Conservation (phyloP, 2,329 filamentous ascomycete genomes). For the Claviceps pazoutovae region DNA sequence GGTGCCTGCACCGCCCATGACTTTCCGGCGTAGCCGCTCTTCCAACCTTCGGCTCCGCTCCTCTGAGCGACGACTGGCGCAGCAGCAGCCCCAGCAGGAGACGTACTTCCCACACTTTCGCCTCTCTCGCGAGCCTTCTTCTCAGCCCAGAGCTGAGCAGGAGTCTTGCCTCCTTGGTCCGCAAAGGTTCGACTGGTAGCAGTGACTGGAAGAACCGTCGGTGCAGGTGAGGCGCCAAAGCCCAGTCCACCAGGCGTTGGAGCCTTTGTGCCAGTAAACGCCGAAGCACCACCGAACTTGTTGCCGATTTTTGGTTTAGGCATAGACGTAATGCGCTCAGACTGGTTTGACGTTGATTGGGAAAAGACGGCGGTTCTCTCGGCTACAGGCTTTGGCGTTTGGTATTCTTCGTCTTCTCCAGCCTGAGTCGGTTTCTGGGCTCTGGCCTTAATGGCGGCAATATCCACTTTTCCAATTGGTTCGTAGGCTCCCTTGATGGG, state of each 20-base stretch:
- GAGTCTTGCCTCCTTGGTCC: conserved; percentile 88
- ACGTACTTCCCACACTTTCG: conserved; percentile 25
- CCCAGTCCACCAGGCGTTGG: conserved; percentile 60
- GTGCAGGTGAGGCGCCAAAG: conserved; percentile 43
- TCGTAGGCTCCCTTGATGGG: conserved; percentile 88
- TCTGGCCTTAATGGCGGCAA: conserved; percentile 78
- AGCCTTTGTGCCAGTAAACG: conserved; percentile 80
- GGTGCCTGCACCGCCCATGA: conserved; percentile 72
- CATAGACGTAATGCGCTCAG: conserved; percentile 71
- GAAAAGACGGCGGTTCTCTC: conserved; percentile 65
- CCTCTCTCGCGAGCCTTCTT: conserved; percentile 77
- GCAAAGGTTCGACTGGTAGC: conserved; percentile 86
- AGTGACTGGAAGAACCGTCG: conserved; percentile 50
- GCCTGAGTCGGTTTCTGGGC: conserved; percentile 50
- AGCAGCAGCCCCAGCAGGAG: conserved; percentile 29
- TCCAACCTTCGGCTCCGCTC: conserved; percentile 67
- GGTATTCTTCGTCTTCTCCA: conserved; percentile 16
- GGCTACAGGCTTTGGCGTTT: conserved; percentile 48
- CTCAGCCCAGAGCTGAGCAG: conserved; percentile 93
- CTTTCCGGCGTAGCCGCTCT: conserved; percentile 83
- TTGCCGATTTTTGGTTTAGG: conserved; percentile 94
- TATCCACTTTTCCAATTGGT: conserved; percentile 91
- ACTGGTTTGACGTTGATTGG: conserved; percentile 29
- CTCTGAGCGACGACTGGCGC: conserved; percentile 50
- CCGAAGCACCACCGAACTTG: conserved; percentile 59